Evolutionary conservation across 345 rosid genomes (phyloP).

Genomic region (Brassica napus): Da-Ae NC_063452.1:14675001-14675500

Average conservation of each 20-base stretch:
- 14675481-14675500: neutral
- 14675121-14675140: neutral
- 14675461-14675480: neutral
- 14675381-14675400: neutral
- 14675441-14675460: constrained; percentile 2
- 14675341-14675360: neutral
- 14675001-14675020: neutral
- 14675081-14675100: neutral
- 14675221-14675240: neutral
- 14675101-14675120: neutral
- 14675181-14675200: neutral
- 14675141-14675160: neutral
- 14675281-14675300: neutral
- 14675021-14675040: neutral
- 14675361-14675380: neutral
- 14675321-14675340: neutral
- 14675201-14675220: neutral
- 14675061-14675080: neutral
- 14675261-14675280: neutral
- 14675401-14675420: neutral
- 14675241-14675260: neutral
- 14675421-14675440: neutral
- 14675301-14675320: neutral
- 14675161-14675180: neutral
- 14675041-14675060: neutral